These are phyloP conservation scores for Exophiala sp. DNA, from an alignment of 2,329 filamentous ascomycete genomes.

Conservation along the genomic window DNA sequence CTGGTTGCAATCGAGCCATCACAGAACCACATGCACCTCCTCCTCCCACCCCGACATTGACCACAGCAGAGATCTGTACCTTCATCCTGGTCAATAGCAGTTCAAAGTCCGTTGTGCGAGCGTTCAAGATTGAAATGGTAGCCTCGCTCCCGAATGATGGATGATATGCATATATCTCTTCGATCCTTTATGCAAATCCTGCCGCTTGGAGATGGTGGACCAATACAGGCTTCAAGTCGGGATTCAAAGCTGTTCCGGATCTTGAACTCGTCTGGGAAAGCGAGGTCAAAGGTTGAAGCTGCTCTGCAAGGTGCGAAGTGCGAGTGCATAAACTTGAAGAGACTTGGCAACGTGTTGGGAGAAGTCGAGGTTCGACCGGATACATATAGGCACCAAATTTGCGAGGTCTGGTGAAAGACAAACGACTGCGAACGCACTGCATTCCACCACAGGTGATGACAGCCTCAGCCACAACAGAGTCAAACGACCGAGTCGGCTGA, in stretches of 20 bases:
- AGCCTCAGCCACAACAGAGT: neutral
- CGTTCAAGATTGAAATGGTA: too few species aligned
- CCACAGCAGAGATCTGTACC: too few species aligned
- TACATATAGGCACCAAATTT: neutral
- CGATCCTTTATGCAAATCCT: too few species aligned
- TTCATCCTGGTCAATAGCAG: too few species aligned
- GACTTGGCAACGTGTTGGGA: neutral
- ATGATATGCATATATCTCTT: too few species aligned
- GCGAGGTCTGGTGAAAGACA: neutral
- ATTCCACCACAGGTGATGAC: neutral
- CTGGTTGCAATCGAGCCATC: neutral
- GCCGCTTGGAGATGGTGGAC: too few species aligned
- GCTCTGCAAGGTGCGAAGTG: neutral
- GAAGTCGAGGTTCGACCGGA: neutral
- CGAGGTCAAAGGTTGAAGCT: neutral
- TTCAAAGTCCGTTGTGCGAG: too few species aligned
- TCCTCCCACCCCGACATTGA: too few species aligned
- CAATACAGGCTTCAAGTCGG: too few species aligned
- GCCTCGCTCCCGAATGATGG: too few species aligned
- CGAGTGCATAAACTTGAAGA: neutral
- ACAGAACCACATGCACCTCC: too few species aligned
- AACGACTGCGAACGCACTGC: neutral
- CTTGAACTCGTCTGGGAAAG: neutral
- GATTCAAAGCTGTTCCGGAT: too few species aligned
- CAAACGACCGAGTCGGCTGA: neutral